Base-by-base conservation (phyloP, 208 protist genomes). In the Leptomonas seymouri region DNA sequence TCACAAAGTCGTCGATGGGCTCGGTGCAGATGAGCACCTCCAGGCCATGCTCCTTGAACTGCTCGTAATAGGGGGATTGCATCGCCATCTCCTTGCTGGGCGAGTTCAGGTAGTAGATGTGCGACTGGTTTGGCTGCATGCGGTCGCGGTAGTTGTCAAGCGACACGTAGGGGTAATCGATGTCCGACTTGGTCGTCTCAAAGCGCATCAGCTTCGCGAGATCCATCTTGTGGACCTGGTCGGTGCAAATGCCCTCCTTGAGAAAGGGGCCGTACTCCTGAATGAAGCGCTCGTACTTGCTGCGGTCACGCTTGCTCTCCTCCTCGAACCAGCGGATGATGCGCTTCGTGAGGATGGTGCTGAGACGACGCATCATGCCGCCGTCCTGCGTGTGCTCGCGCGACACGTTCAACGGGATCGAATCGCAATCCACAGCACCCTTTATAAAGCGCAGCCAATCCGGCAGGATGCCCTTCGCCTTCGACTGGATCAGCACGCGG, bases 331-430 rank as follows among this genome's bases (percentile, higher is more conserved):
- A 97, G 34, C 92, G 91, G 39, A 98, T 91, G 30, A 97, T 87
- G 49, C 93, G 89, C 67, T 97, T 98, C 2, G 94, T 98, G 20
- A 99, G 78, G 21, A 99, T 90, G 3, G 85, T 90, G 12, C 81
- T 94, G 31, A 99, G 87, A 30, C 92, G 93, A 21, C 90, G 83
- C 86, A 99, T 97, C 76, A 99, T 89, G 68, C 87, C 81, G 65
- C 90, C 96, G 78, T 99, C 94, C 83, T 99, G 98, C 45, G 99
- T 97, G 68, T 98, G 90, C 87, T 99, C 98, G 71, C 98, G 95
- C 23, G 93, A 98, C 23, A 99, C 92, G 76, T 99, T 99, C 25
- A 99, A 85, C 23, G 98, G 98, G 49, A 99, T 94, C 50, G 99
- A 98, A 76, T 99, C 98, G 53, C 85, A 93, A 75, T 99, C 98